A percentile compares a stretch with the other conserved stretches of the same genome.
These are phyloP conservation scores for Eucalyptus cladocalyx DNA, from an alignment of 345 rosid genomes.

Conservation along the genomic window DNA sequence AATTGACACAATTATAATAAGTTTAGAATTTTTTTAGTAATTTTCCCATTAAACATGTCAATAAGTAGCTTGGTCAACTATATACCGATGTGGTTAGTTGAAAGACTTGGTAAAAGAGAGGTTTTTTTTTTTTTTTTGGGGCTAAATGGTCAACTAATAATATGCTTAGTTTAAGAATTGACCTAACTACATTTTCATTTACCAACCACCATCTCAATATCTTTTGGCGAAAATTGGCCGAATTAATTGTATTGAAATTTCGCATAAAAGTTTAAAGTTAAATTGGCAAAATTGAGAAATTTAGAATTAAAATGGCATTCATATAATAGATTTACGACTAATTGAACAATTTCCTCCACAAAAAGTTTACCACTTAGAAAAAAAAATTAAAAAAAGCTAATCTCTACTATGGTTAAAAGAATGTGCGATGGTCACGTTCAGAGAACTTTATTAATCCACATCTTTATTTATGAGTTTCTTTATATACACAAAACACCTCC, in stretches of 20 bases:
- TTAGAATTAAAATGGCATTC: neutral
- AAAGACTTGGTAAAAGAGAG: neutral
- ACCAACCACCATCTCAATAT: neutral
- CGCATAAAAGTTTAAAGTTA: rapidly evolving
- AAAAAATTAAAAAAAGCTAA: neutral
- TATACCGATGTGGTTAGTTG: neutral
- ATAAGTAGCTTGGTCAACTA: neutral
- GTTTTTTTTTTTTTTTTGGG: neutral
- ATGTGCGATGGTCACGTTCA: neutral
- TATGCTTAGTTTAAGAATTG: neutral
- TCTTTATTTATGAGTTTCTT: neutral
- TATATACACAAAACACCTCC: neutral
- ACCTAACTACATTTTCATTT: neutral
- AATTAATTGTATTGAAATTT: neutral
- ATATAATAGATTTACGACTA: neutral
- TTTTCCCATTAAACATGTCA: neutral
- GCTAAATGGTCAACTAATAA: neutral
- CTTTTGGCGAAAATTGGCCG: neutral
- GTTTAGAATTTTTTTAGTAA: rapidly evolving
- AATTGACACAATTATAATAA: rapidly evolving
- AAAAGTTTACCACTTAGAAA: neutral
- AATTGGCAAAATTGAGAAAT: neutral
- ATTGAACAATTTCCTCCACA: neutral
- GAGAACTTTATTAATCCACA: neutral
- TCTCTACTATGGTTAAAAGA: neutral